Evolutionary conservation across 176 grass and related monocot genomes (phyloP).

Genomic region (Aegilops speltoides): DNA sequence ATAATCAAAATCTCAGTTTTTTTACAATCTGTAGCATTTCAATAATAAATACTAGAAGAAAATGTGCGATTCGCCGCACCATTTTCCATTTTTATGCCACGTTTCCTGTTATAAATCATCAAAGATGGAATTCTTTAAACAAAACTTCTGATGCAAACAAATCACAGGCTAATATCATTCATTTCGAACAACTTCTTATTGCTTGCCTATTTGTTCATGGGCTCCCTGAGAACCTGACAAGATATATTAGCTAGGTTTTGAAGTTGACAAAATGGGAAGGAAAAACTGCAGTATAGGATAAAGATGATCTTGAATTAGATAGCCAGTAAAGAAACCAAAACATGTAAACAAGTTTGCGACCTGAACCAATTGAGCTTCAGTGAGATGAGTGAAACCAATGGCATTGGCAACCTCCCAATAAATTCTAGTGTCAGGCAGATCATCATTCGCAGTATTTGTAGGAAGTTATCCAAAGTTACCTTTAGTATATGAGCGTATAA

Average conservation of each 20-base stretch:
- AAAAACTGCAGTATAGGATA: neutral
- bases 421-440: too few relatives aligned
- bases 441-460: too few relatives aligned
- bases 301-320: neutral
- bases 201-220: constrained; percentile 62
- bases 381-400: too few relatives aligned
- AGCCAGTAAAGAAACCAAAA: neutral
- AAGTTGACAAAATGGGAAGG: neutral
- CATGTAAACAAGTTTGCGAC: constrained; percentile 9
- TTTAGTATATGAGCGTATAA: too few relatives aligned
- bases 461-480: too few relatives aligned
- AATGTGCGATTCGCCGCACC: too few relatives aligned
- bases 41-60: neutral
- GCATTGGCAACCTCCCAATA: too few relatives aligned
- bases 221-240: constrained; percentile 56
- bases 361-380: constrained; percentile 40
- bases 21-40: constrained; percentile 1
- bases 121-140: neutral
- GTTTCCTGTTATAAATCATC: neutral
- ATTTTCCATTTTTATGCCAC: too few relatives aligned
- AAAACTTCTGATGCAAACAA: neutral
- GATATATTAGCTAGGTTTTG: neutral
- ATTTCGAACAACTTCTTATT: constrained; percentile 70
- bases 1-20: neutral
- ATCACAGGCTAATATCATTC: constrained; percentile 54